Evolutionary conservation across 345 rosid genomes (phyloP), one percentile per base, ranked within the genome.

Genomic region (Stellera chamaejasme): DNA sequence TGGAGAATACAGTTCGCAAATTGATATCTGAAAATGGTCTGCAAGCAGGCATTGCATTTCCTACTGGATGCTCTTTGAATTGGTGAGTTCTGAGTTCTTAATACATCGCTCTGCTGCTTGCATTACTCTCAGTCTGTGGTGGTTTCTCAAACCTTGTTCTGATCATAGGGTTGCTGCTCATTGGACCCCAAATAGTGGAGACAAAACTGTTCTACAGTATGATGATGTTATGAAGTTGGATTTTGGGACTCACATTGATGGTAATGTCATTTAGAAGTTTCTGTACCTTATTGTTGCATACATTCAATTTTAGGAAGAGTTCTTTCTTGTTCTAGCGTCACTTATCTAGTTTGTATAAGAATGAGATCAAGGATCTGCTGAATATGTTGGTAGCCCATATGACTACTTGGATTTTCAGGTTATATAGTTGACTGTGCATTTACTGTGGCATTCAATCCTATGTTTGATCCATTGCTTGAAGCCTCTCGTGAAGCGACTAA

Each of bases 391-490:
- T 11, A 28, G 26, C 39, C 8, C 39, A 49, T 65, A 62, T 68
- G 12, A 52, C 16, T 66, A 64, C 25, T 65, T 69, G 60, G 52
- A 27, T 58, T 74, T 69, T 47, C 84, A 93, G 99, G 99, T 49
- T 69, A 43, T 68, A 93, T 90, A n/a, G 77, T 93, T 60, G 99
- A 89, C 64, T 90, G 83, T 77, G 96, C 99, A 43, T 93, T 93
- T 74, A 93, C 95, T 23, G 96, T 93, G 72, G 97, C 99, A n/a
- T 87, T 93, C 81, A 89, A 93, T 65, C 99, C 99, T 13, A 87
- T 90, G 85, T 90, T 57, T 71, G 80, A 93, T 73, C 95, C 97
- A 27, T 78, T 93, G 58, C 84, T 93, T 69, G 95, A 79, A 73
- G 97, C 97, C 58, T 85, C 99, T 54, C 88, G 82, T 11, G 97